phyloP scores from a whole-genome alignment of 495 filamentous ascomycete genomes.

The Entonaema liquescens region DNA sequence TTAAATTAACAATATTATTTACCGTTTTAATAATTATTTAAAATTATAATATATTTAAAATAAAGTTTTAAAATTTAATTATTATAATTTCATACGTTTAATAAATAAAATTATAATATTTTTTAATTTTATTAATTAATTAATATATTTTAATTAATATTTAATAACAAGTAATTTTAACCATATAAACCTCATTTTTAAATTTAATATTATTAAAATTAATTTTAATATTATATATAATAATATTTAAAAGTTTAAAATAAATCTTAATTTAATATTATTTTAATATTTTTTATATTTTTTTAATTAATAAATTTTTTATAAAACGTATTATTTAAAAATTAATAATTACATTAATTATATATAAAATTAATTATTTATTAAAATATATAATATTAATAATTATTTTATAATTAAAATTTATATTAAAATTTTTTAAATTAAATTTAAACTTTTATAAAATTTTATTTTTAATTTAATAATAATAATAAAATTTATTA shows the following conservation, averaged over 20 bases:
- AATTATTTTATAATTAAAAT: conserved; percentile 1
- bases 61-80: background rate
- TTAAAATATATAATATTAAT: background rate
- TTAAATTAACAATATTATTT: too few relatives aligned
- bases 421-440: background rate
- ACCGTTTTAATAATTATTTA: background rate
- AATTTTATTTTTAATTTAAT: background rate
- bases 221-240: too few relatives aligned
- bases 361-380: background rate
- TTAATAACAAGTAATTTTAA: too few relatives aligned
- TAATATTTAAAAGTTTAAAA: too few relatives aligned
- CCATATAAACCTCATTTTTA: too few relatives aligned
- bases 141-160: background rate
- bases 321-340: too few relatives aligned
- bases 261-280: background rate
- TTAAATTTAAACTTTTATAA: background rate
- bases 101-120: background rate
- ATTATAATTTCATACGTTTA: too few relatives aligned
- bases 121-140: background rate
- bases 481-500: background rate
- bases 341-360: background rate
- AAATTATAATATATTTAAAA: background rate
- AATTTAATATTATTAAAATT: too few relatives aligned
- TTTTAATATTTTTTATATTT: background rate
- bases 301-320: background rate